Evolutionary conservation across 192 early-diverging fungal genomes (phyloP), one percentile per base, ranked within the genome.

Genomic region (Oehlia diaphana): DNA sequence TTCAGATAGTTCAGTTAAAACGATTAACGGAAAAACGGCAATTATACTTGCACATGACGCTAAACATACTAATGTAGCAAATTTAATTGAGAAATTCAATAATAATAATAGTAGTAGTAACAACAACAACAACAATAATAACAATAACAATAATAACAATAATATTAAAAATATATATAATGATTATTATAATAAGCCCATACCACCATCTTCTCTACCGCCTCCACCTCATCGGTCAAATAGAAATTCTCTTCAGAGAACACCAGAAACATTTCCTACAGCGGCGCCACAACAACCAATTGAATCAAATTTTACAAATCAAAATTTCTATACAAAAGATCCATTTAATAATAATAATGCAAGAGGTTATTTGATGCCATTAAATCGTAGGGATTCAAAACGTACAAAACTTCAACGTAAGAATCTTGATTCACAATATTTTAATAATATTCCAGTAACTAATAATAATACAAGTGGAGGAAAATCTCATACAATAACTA

Each of bases 1-100:
- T 2, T 83, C 85, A 19, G 81, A 86, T 26, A 81, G 77, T 31
- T 63, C 79, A 53, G 80, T 82, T 72, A 81, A 50, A 42, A 81
- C 82, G 4, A 78, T 65, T 7, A 84, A 86, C 64, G 82, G 82
- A 3, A 86, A 86, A 65, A 83, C 80, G 28, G 85, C 85, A 0
- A 31, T 78, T 50, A 78, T 64, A 58, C 72, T 86, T 63, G 80
- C 85, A 31, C 75, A 79, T 71, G 82, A 83, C 50, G 81, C 81
- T 21, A 81, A 81, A 13, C 81, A 86, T 80, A 37, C 71, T 44
- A 53, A 69, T 26, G 74, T 84, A 23, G 79, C 85, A 12, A 49
- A 72, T 16, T 77, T 81, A 16, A 86, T 86, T 44, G 77, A 83
- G 16, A 82, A 75, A 33, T 82, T 37, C 3, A 26, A 26, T 26